phyloP scores from a whole-genome alignment of 139 green algal species.

The Chlorella sorokiniana region DNA sequence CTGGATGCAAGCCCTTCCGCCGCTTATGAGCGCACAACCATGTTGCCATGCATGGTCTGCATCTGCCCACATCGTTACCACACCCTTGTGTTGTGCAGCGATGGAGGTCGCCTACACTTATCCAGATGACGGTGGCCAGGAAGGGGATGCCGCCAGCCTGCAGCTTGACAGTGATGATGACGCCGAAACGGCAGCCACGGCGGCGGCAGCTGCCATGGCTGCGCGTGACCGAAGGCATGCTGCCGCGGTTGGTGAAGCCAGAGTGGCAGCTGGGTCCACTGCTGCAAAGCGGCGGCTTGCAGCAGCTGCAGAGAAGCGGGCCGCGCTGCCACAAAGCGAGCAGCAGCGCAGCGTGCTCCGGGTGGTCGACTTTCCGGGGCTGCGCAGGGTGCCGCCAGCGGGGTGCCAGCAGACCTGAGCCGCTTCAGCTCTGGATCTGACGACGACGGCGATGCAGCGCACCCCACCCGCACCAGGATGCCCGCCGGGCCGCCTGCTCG shows the following conservation, averaged over 20 bases:
- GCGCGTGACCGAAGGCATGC: not conserved
- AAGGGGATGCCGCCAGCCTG: conserved; percentile 5
- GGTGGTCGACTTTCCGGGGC: not conserved
- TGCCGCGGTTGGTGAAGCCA: not conserved
- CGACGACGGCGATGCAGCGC: conserved; percentile 5
- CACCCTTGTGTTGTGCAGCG: not conserved
- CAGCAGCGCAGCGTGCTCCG: not conserved
- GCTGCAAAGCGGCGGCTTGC: not conserved
- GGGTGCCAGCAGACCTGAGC: conserved; percentile 18
- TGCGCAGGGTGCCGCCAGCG: no score
- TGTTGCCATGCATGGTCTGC: not conserved
- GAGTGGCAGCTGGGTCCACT: not conserved
- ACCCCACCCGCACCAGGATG: not conserved
- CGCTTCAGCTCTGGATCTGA: conserved; percentile 17
- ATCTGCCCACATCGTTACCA: no score
- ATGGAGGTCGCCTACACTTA: conserved; percentile 1
- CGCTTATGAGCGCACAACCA: not conserved
- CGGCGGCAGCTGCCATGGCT: not conserved
- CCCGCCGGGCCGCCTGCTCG: not conserved
- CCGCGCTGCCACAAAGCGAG: no score
- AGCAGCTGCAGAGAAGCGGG: not conserved
- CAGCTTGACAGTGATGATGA: conserved; percentile 10
- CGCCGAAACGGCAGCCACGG: conserved; percentile 3
- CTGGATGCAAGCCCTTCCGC: not conserved
- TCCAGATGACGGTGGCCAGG: not conserved